A percentile compares a stretch with the other conserved stretches of the same genome.
Evolutionary conservation across 257 asterid species (phyloP).

Genomic region (Cynanchum wilfordii): DNA sequence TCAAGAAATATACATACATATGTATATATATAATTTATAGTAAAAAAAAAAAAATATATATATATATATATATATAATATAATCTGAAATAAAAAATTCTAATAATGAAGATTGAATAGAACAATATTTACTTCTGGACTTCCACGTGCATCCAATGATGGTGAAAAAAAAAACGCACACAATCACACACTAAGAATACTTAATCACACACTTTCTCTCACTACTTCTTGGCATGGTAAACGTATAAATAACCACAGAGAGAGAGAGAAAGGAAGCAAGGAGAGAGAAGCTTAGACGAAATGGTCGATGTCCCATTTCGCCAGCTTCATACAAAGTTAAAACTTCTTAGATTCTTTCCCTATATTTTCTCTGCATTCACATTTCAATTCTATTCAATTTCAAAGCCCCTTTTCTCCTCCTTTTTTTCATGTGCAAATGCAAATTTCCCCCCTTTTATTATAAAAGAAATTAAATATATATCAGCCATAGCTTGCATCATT

Average conservation of each 20-base stretch:
- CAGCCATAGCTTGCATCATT: no score
- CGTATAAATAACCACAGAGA: slow-evolving; percentile 1
- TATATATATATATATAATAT: not conserved
- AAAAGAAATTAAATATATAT: no score
- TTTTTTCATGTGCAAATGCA: not conserved
- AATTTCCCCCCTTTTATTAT: no score
- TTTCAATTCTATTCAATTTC: not conserved
- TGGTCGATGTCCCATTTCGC: slow-evolving; percentile 1
- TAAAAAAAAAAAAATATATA: slow-evolving; percentile 10
- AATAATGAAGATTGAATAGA: slow-evolving; percentile 4
- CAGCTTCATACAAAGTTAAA: slow-evolving; percentile 3
- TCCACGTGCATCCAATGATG: slow-evolving; percentile 26
- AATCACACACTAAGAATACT: slow-evolving; percentile 4
- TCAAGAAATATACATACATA: slow-evolving; percentile 28
- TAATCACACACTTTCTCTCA: not conserved
- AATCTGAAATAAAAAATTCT: not conserved
- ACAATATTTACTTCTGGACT: slow-evolving; percentile 17
- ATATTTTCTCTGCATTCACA: slow-evolving; percentile 5
- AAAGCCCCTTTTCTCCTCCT: no score
- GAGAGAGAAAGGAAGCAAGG: not conserved
- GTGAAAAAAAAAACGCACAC: slow-evolving; percentile 25
- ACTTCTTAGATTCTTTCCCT: slow-evolving; percentile 10
- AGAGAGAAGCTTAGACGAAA: not conserved
- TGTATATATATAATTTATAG: not conserved
- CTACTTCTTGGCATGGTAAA: slow-evolving; percentile 1